Evolutionary conservation across 2,329 filamentous ascomycete genomes (phyloP), one percentile per base, ranked within the genome.

Genomic region (Sarocladium kiliense): DNA sequence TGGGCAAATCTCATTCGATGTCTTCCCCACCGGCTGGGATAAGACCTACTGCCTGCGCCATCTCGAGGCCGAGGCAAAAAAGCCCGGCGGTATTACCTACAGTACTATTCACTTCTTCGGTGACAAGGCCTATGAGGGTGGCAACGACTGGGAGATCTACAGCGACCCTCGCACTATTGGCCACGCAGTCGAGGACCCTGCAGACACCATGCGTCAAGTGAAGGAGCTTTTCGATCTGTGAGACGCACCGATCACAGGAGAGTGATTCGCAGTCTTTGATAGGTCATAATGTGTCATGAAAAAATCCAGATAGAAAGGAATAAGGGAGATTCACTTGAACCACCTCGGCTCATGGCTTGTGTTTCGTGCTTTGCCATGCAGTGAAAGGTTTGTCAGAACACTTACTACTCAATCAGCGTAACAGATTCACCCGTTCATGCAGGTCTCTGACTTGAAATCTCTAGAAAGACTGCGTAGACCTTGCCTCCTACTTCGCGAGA

Each of bases 1-100:
- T 64, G 94, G 94, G 54, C 91, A 97, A 70, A 97, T 99, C 74
- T 97, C 92, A 58, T 99, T 99, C 72, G 94, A 99, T 69, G 89
- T 97, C 65, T 99, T 99, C 81, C 94, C 94, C 60, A 83, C 78
- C 2, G 94, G 94, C 67, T 99, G 94, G 94, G 94, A 99, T 77
- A 99, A 97, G 85, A 96, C 90, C 10, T 99, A 96, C 81, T 97
- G 92, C 77, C 79, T 97, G 62, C 78, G 83, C 64, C 92, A 97
- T 73, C 78, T 97, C 59, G 90, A 94, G 75, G 81, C 81, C 60
- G 92, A 97, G 71, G 86, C 87, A 60, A 76, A 80, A 74, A 78
- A 81, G 69, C 77, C 81, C 39, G 86, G 83, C 65, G 86, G 87
- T 59, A 77, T 95, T 60, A 75, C 85, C 23, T 97, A 93, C 79